Evolutionary conservation across 352 stramenopile species (phyloP).

Genomic region (Saprolegnia parasitica): DNA sequence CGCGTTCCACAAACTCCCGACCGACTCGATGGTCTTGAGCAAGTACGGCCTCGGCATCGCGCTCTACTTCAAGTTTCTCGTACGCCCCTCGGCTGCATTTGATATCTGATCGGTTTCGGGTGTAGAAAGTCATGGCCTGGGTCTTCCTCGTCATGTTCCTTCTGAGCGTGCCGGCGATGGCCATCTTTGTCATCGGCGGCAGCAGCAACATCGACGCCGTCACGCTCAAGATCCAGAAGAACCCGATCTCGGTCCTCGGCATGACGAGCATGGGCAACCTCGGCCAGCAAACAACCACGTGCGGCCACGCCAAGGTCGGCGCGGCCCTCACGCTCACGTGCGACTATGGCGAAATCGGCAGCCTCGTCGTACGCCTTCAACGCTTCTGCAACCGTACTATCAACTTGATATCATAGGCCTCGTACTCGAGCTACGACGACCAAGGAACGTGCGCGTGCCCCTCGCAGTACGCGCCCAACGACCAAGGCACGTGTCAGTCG

Average conservation of each 20-base stretch:
- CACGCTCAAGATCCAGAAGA: slow-evolving; percentile 58
- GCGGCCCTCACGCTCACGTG: slow-evolving; percentile 54
- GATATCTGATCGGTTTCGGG: background rate
- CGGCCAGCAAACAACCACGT: slow-evolving; percentile 58
- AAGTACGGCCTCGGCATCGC: slow-evolving; percentile 71
- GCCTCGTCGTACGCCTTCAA: slow-evolving; percentile 36
- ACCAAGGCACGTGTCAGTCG: slow-evolving; percentile 50
- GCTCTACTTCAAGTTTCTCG: slow-evolving; percentile 83
- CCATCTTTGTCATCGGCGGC: slow-evolving; percentile 65
- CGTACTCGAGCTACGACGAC: slow-evolving; percentile 58
- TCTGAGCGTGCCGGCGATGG: slow-evolving; percentile 52
- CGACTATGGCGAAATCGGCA: slow-evolving; percentile 62
- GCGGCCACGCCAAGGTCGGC: slow-evolving; percentile 54
- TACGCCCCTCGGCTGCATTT: background rate
- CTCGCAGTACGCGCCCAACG: slow-evolving; percentile 52
- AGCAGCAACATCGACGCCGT: slow-evolving; percentile 47
- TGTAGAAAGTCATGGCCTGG: slow-evolving; percentile 70
- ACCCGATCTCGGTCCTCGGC: slow-evolving; percentile 53
- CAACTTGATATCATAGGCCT: slow-evolving; percentile 33
- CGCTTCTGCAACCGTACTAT: background rate
- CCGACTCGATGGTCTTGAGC: slow-evolving; percentile 68
- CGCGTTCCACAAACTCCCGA: slow-evolving; percentile 65
- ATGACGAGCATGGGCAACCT: slow-evolving; percentile 79
- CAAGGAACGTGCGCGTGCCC: slow-evolving; percentile 67
- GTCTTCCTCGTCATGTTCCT: slow-evolving; percentile 73